A percentile compares a stretch with the other conserved stretches of the same genome.
These are phyloP conservation scores for Tanacetum coccineum DNA, from an alignment of 129 eudicot species.

Conservation along the genomic window DNA sequence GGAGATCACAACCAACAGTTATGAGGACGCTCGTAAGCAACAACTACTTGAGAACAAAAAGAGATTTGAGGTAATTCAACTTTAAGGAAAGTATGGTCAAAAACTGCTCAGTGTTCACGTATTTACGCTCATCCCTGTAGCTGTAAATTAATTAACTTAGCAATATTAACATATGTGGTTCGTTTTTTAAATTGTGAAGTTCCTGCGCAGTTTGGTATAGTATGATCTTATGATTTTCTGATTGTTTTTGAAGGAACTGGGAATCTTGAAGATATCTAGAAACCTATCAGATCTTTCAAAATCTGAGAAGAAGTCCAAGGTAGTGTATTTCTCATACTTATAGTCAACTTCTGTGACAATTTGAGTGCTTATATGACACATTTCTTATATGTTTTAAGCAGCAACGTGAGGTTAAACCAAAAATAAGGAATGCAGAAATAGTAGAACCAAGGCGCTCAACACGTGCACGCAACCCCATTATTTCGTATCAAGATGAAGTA, in stretches of 20 bases:
- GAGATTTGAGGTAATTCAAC: constrained; percentile 50
- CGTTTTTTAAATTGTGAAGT: neutral
- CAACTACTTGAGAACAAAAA: constrained; percentile 61
- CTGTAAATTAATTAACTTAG: too few species aligned
- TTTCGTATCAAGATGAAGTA: constrained; percentile 66
- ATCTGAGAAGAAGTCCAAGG: constrained; percentile 60
- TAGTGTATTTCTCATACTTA: constrained; percentile 17
- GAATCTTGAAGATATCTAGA: constrained; percentile 62
- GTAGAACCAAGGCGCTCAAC: constrained; percentile 82
- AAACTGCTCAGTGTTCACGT: too few species aligned
- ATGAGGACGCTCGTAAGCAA: constrained; percentile 71
- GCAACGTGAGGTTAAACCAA: constrained; percentile 49
- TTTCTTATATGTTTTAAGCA: constrained; percentile 22
- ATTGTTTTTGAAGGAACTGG: constrained; percentile 51
- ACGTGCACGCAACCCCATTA: constrained; percentile 56
- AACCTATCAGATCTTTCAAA: constrained; percentile 46
- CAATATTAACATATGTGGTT: neutral
- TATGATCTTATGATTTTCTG: neutral
- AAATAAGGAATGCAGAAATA: constrained; percentile 20
- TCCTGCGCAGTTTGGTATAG: neutral
- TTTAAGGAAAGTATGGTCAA: too few species aligned
- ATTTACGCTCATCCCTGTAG: too few species aligned
- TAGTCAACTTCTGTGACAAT: constrained; percentile 3
- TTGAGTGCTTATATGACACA: constrained; percentile 4
- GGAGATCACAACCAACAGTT: constrained; percentile 37